Conservation (phyloP, 148 eudicot species). For the Diospyros kaki region DNA sequence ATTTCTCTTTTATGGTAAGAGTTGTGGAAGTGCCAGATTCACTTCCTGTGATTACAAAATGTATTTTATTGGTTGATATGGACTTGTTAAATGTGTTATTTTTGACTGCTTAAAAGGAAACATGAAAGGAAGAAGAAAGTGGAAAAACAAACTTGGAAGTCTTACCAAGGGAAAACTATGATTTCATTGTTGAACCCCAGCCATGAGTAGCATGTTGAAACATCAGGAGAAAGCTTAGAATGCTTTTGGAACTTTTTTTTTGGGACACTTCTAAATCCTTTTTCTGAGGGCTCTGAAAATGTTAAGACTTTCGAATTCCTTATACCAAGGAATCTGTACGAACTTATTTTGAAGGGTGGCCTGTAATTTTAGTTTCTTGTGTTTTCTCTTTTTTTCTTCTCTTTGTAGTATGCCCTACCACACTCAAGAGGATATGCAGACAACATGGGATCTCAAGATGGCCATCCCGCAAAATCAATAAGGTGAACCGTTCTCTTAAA, state of each 20-base stretch:
- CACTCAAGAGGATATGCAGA: conserved; percentile 93
- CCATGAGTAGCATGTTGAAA: neutral
- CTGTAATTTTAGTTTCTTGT: neutral
- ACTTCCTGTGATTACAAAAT: too few species aligned
- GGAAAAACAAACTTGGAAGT: neutral
- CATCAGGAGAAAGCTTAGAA: neutral
- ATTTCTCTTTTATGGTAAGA: too few species aligned
- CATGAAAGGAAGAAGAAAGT: neutral
- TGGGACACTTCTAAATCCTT: neutral
- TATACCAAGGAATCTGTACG: neutral
- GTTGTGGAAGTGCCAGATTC: too few species aligned
- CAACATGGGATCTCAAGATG: conserved; percentile 92
- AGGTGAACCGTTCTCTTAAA: conserved; percentile 80
- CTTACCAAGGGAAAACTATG: neutral
- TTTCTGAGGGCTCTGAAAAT: neutral
- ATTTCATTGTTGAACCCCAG: neutral
- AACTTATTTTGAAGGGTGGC: neutral
- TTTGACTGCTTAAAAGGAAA: neutral
- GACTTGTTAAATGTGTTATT: too few species aligned
- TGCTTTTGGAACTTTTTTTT: neutral
- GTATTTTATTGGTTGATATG: too few species aligned
- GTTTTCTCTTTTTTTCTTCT: neutral
- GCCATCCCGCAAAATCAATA: conserved; percentile 97
- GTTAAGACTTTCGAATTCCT: too few species aligned
- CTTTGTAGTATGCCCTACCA: conserved; percentile 87